phyloP scores from a whole-genome alignment of 306 rosid genomes.

The Morella rubra region DNA sequence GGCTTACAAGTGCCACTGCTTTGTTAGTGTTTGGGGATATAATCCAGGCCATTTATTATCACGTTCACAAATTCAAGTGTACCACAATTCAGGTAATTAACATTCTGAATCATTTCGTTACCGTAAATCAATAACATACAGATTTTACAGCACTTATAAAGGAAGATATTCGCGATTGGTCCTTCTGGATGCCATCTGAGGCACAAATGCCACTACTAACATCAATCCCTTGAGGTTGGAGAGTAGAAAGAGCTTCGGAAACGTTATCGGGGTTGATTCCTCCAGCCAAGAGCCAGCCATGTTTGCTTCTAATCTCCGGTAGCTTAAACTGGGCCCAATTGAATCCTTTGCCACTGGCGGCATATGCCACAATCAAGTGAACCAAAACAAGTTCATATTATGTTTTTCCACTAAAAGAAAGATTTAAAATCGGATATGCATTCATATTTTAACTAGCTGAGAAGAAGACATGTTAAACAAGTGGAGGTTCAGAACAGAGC shows the following conservation, averaged over 20 bases:
- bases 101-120: not conserved
- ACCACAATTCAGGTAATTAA: not conserved
- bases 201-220: conserved; percentile 90
- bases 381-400: conserved; percentile 14
- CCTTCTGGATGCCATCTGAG: conserved; percentile 77
- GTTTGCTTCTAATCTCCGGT: conserved; percentile 67
- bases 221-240: conserved; percentile 81
- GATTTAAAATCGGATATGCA: not conserved
- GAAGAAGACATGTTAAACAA: not conserved
- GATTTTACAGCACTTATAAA: conserved; percentile 57
- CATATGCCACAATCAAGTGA: not conserved
- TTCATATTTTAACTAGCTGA: not conserved
- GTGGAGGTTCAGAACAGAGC: not conserved
- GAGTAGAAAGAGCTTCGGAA: conserved; percentile 59
- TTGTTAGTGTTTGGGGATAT: too few species aligned
- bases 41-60: too few species aligned
- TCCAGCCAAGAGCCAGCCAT: conserved; percentile 98
- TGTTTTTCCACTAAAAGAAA: conserved; percentile 7
- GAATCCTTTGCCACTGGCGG: conserved; percentile 73
- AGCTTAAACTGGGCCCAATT: conserved; percentile 70
- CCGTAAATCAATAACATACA: conserved; percentile 36
- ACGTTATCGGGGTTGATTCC: conserved; percentile 75
- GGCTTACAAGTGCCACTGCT: too few species aligned
- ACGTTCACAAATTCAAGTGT: not conserved
- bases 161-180: conserved; percentile 51